Conservation (phyloP, 1,139 yeast species). For the Komagataea norvegica region DNA sequence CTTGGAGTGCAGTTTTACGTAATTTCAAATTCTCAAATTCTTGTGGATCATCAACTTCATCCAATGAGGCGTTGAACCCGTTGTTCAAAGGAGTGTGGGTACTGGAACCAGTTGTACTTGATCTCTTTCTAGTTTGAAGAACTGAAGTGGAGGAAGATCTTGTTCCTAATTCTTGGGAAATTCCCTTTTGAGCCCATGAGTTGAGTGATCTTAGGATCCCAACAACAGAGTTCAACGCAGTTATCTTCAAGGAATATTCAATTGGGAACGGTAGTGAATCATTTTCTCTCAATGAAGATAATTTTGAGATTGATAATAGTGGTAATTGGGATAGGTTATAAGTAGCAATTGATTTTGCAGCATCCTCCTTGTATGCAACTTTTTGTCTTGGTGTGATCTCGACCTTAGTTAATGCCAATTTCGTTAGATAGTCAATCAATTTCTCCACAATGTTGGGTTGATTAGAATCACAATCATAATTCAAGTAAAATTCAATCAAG, state of each 20-base stretch:
- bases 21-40: slow-evolving; percentile 85
- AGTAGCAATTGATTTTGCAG: slow-evolving; percentile 59
- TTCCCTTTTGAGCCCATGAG: slow-evolving; percentile 83
- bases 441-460: slow-evolving; percentile 85
- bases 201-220: slow-evolving; percentile 77
- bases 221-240: slow-evolving; percentile 74
- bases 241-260: slow-evolving; percentile 81
- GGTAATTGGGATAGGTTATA: slow-evolving; percentile 73
- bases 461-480: slow-evolving; percentile 87
- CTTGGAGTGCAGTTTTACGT: slow-evolving; percentile 74
- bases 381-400: slow-evolving; percentile 70
- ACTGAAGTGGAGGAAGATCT: slow-evolving; percentile 23
- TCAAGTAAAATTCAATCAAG: slow-evolving; percentile 84
- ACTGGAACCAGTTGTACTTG: slow-evolving; percentile 41
- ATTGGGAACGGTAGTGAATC: slow-evolving; percentile 51
- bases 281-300: slow-evolving; percentile 56
- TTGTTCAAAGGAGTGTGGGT: slow-evolving; percentile 15
- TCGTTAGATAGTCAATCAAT: slow-evolving; percentile 71
- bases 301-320: slow-evolving; percentile 64
- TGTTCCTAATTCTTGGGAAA: slow-evolving; percentile 26
- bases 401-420: slow-evolving; percentile 64
- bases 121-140: slow-evolving; percentile 33
- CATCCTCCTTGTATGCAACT: slow-evolving; percentile 57
- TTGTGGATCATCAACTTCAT: slow-evolving; percentile 65
- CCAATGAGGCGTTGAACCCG: slow-evolving; percentile 20